A percentile compares a stretch with the other conserved stretches of the same genome.
These are phyloP conservation scores for Alternaria consortialis DNA, from an alignment of 2,329 filamentous ascomycete species.

Conservation along the genomic window DNA sequence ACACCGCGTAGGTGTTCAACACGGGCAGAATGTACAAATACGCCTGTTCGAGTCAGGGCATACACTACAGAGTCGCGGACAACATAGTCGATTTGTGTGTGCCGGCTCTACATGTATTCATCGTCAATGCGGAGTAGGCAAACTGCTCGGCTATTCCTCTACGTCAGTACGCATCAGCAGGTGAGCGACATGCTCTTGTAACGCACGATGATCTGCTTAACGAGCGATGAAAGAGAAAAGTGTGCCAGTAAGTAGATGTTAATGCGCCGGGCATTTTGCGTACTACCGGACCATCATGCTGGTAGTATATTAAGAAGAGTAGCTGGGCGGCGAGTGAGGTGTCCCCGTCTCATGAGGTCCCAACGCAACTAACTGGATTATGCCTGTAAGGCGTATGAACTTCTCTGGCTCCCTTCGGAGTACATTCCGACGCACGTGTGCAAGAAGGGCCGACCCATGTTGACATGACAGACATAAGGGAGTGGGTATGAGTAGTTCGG, in stretches of 20 bases:
- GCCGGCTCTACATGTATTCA: not conserved
- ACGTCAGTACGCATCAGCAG: not conserved
- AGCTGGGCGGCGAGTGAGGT: not conserved
- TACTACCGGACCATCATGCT: not conserved
- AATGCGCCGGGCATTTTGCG: not conserved
- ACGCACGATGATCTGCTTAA: not conserved
- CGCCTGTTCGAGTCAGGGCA: not conserved
- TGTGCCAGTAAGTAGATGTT: too few relatives aligned
- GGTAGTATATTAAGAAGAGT: not conserved
- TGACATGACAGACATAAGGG: not conserved
- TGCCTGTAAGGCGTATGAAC: conserved; percentile 1
- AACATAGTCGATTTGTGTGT: not conserved
- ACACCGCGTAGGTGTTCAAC: too few relatives aligned
- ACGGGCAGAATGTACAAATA: not conserved
- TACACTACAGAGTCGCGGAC: not conserved
- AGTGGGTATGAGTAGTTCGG: conserved; percentile 1
- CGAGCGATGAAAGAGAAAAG: too few relatives aligned
- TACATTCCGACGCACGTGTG: conserved; percentile 1
- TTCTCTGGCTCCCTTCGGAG: not conserved
- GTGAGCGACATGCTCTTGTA: not conserved
- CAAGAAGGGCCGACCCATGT: conserved; percentile 6
- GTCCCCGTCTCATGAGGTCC: not conserved
- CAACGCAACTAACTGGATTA: not conserved
- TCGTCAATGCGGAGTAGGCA: not conserved
- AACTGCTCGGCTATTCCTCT: not conserved